Evolutionary conservation across 108 stramenopile species (phyloP).

Genomic region (Pseudonitzschia multistriata): DNA sequence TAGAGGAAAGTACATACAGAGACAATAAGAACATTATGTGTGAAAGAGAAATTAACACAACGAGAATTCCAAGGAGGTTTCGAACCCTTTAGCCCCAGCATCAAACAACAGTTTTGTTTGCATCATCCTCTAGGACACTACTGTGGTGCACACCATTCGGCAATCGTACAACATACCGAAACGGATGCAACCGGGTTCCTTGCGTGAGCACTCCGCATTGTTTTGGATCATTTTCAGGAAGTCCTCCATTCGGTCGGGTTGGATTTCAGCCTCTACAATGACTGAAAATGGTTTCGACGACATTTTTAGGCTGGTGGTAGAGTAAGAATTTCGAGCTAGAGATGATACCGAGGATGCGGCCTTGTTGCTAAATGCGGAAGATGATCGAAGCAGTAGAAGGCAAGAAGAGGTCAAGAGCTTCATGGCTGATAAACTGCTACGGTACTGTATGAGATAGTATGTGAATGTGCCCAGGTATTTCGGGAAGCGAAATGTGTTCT

Average conservation of each 20-base stretch:
- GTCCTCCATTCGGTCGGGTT: conserved; percentile 77
- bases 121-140: background rate
- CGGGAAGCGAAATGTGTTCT: background rate
- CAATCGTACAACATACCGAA: conserved; percentile 52
- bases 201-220: conserved; percentile 69
- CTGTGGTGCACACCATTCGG: background rate
- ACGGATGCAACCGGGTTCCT: conserved; percentile 81
- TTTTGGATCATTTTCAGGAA: conserved; percentile 77
- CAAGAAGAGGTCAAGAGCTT: conserved; percentile 13
- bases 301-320: conserved; percentile 21
- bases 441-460: background rate
- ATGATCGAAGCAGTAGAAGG: conserved; percentile 14
- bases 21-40: background rate
- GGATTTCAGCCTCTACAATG: conserved; percentile 78
- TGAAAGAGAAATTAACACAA: background rate
- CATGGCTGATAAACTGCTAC: conserved; percentile 16
- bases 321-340: conserved; percentile 1
- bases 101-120: background rate
- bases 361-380: conserved; percentile 14
- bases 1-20: background rate
- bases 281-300: conserved; percentile 57
- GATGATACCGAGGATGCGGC: conserved; percentile 10
- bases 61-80: too few species aligned
- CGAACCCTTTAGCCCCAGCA: too few species aligned
- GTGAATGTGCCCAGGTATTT: too few species aligned